A percentile compares a stretch with the other conserved stretches of the same genome.
Evolutionary conservation across 148 eudicot species (phyloP).

Genomic region (Euryodendron excelsum): DNA sequence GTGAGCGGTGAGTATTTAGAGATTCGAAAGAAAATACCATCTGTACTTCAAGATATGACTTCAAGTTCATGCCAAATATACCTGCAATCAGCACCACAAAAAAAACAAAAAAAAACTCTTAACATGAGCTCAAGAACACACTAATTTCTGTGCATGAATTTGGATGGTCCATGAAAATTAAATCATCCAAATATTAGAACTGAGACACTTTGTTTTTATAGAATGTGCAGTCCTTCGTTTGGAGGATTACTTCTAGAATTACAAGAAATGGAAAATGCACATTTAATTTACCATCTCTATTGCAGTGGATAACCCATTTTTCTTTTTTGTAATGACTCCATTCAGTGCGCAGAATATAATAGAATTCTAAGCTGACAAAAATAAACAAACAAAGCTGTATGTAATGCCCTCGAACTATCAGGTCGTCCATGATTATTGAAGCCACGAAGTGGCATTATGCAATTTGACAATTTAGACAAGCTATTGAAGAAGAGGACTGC

Average conservation of each 20-base stretch:
- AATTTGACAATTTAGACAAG: not conserved
- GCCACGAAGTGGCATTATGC: not conserved
- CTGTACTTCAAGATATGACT: slow-evolving; percentile 91
- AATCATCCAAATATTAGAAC: not conserved
- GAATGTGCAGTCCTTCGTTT: not conserved
- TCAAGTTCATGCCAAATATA: slow-evolving; percentile 98
- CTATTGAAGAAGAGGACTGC: too few species aligned
- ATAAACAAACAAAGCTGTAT: too few species aligned
- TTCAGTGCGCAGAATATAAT: not conserved
- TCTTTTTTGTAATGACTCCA: not conserved
- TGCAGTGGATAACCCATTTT: too few species aligned
- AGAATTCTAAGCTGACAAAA: not conserved
- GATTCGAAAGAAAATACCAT: slow-evolving; percentile 45
- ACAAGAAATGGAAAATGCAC: too few species aligned
- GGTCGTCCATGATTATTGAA: not conserved
- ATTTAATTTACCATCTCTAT: too few species aligned
- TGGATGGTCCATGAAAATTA: not conserved
- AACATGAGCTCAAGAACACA: not conserved
- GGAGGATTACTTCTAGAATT: too few species aligned
- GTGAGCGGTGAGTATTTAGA: not conserved
- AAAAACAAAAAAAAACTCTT: slow-evolving; percentile 7
- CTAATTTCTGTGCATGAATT: not conserved
- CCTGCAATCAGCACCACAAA: slow-evolving; percentile 61
- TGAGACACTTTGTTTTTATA: not conserved
- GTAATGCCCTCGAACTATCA: not conserved